Evolutionary conservation across 2,329 filamentous ascomycete species (phyloP), one percentile per base, ranked within the genome.

Genomic region (Aspergillus glaucus): DNA sequence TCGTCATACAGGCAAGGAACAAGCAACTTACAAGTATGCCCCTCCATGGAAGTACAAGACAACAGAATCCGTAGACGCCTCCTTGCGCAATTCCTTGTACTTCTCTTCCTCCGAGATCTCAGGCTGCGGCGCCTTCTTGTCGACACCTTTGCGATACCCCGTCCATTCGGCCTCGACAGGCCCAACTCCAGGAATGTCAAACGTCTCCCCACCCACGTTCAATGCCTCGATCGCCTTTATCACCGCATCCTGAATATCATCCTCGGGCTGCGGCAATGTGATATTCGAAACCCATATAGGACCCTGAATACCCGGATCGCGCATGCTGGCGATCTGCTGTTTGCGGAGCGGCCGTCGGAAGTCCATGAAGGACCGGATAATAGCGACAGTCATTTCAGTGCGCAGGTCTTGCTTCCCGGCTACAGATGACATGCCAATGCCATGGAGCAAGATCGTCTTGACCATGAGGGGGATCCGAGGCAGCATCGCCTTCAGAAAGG

Each of bases 281-380:
- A 87, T 84, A 47, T 81, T 86, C 59, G 84, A 85, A 21, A 95
- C 77, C 91, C 91, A 96, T 55, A 93, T 82, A 41, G 79, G 80
- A 3, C 89, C 89, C 63, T 88, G 90, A 62, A 94, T 74, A 0
- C 81, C 82, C 0, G 79, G 79, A 47, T 87, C 85, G 49, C 75
- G 80, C 41, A 79, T 70, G 1, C 80, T 79, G n/a, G 80, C 58
- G 39, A 70, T 73, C 67, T 96, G 92, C 6, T 79, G 70, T 51
- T 81, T 77, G 0, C 78, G 73, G 21, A 94, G 69, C 22, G 81
- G 74, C 14, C 68, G 71, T 2, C 69, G 66, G 3, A 73, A 69
- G 12, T 66, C 63, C 45, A 88, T 65, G 47, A 89, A 74, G 0
- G 79, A 79, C 17, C 88, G 84, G n/a, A 95, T 66, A 14, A 93